Evolutionary conservation across 108 stramenopile species (phyloP).

Genomic region (Cyclotella cryptica): DNA sequence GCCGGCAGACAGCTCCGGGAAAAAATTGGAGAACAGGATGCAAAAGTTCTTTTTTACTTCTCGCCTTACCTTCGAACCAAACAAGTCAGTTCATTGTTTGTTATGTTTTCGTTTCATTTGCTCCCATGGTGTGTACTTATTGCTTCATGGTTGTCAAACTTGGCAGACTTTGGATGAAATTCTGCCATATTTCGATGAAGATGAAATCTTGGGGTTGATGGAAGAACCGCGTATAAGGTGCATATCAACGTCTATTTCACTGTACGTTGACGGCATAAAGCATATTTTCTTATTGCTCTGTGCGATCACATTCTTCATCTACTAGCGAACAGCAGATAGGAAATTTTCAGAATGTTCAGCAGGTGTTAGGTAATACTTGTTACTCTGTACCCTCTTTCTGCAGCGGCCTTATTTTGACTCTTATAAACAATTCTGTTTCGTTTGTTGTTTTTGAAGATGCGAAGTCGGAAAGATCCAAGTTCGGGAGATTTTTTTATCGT

Average conservation of each 20-base stretch:
- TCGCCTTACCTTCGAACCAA: constrained; percentile 66
- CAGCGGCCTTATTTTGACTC: constrained; percentile 18
- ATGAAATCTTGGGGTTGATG: constrained; percentile 57
- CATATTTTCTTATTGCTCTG: background rate
- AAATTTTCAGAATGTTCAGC: constrained; percentile 73
- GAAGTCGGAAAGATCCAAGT: constrained; percentile 60
- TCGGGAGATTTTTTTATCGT: constrained; percentile 67
- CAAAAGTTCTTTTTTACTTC: constrained; percentile 48
- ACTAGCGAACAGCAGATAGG: constrained; percentile 80
- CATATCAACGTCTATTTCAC: background rate
- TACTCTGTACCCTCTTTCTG: background rate
- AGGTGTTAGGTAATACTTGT: constrained; percentile 11
- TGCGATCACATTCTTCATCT: background rate
- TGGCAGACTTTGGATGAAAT: constrained; percentile 47
- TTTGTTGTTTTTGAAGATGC: constrained; percentile 26
- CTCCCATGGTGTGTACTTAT: background rate
- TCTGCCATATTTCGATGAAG: constrained; percentile 41
- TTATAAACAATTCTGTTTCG: constrained; percentile 16
- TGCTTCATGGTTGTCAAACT: background rate
- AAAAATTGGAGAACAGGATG: constrained; percentile 40
- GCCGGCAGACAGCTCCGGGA: constrained; percentile 43
- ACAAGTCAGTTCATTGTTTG: constrained; percentile 13
- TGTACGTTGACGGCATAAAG: background rate
- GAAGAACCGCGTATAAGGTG: constrained; percentile 74
- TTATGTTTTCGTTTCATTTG: background rate